phyloP scores from a whole-genome alignment of 2,329 filamentous ascomycete species.

The Macrophomina phaseolina region DNA sequence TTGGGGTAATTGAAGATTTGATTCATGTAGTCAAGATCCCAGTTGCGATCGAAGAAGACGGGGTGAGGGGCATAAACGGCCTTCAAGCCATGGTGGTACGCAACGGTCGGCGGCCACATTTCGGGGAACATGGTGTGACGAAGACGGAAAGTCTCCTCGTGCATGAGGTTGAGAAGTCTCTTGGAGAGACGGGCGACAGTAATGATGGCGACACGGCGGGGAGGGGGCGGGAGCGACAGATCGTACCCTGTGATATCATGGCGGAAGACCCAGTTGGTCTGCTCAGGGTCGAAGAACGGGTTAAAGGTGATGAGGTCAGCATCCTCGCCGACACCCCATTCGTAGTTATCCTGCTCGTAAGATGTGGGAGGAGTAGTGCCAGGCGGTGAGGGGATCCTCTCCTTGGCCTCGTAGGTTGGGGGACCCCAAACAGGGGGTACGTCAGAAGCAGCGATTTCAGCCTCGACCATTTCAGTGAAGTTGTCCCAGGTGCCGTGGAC shows the following conservation, averaged over 20 bases:
- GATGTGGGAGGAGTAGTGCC: slow-evolving; percentile 68
- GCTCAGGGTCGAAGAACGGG: slow-evolving; percentile 77
- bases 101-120: slow-evolving; percentile 77
- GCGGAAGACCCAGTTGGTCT: slow-evolving; percentile 75
- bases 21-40: slow-evolving; percentile 58
- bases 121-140: slow-evolving; percentile 77
- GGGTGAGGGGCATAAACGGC: slow-evolving; percentile 79
- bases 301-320: slow-evolving; percentile 76
- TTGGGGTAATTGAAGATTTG: slow-evolving; percentile 56
- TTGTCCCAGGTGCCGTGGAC: slow-evolving; percentile 71
- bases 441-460: slow-evolving; percentile 57
- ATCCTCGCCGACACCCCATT: slow-evolving; percentile 78
- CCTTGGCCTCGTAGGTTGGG: slow-evolving; percentile 45
- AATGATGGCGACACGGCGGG: slow-evolving; percentile 77
- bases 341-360: slow-evolving; percentile 68
- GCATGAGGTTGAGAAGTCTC: slow-evolving; percentile 75
- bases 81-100: slow-evolving; percentile 79
- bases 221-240: slow-evolving; percentile 60
- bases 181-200: slow-evolving; percentile 77
- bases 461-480: slow-evolving; percentile 65
- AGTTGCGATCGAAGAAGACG: slow-evolving; percentile 78
- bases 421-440: slow-evolving; percentile 69
- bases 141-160: slow-evolving; percentile 73
- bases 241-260: slow-evolving; percentile 72
- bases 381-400: slow-evolving; percentile 62